phyloP scores from a whole-genome alignment of 164 flowering plant genomes.

The Macadamia integrifolia region DNA sequence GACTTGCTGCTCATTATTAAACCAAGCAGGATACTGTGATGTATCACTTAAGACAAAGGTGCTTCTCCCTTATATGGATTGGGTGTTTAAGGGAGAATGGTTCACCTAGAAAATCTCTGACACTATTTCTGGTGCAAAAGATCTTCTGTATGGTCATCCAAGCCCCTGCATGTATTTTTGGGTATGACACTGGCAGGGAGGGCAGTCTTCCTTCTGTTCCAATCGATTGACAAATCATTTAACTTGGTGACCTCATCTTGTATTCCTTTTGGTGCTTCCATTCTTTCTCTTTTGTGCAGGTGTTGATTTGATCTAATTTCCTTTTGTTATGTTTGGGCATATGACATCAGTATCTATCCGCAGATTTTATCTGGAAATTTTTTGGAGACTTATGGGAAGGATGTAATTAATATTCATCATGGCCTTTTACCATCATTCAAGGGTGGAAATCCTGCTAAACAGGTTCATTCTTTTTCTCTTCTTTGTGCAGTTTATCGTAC shows the following conservation, averaged over 20 bases:
- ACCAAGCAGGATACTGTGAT: background rate
- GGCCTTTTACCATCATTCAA: conserved; percentile 95
- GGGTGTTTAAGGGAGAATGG: background rate
- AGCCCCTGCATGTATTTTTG: background rate
- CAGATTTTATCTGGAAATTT: conserved; percentile 76
- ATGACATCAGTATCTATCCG: conserved; percentile 7
- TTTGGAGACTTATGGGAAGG: conserved; percentile 66
- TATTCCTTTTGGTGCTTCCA: background rate
- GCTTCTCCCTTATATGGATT: background rate
- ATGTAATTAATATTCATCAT: conserved; percentile 89
- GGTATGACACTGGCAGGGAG: background rate
- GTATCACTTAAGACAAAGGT: background rate
- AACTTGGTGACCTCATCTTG: too few relatives aligned
- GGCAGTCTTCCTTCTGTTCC: too few relatives aligned
- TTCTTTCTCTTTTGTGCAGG: background rate
- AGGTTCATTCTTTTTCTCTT: conserved; percentile 36
- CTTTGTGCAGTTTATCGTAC: background rate
- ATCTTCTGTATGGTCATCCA: background rate
- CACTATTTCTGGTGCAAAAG: background rate
- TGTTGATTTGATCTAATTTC: background rate
- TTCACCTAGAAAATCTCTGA: background rate
- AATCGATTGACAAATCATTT: too few relatives aligned
- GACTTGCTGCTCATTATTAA: background rate
- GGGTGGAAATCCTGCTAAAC: conserved; percentile 86
- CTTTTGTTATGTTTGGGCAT: background rate